Evolutionary conservation across 352 stramenopile genomes (phyloP).

Genomic region (Sclerospora graminicola): DNA sequence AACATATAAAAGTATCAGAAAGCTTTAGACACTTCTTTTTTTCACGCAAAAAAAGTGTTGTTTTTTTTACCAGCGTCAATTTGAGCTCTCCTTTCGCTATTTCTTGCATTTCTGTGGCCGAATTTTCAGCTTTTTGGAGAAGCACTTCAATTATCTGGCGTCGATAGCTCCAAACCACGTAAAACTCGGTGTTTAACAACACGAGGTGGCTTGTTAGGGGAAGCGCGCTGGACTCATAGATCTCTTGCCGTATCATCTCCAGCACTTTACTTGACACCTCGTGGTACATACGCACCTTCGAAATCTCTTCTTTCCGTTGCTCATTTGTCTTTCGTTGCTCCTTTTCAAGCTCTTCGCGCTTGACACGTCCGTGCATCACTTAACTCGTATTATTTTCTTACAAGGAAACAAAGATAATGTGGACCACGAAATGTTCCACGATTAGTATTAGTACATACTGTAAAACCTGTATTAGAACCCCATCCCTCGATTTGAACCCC

Average conservation of each 20-base stretch:
- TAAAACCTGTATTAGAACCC: no score
- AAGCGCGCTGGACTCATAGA: conserved; percentile 45
- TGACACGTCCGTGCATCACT: conserved; percentile 74
- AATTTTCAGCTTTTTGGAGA: conserved; percentile 15
- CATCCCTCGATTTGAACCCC: no score
- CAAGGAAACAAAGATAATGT: no score
- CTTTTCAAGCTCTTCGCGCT: conserved; percentile 66
- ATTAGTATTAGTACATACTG: no score
- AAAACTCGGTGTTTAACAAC: conserved; percentile 94
- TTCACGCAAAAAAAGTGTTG: neutral
- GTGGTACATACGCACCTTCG: conserved; percentile 65
- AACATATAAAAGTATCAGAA: conserved; percentile 3
- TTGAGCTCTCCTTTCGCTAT: conserved; percentile 82
- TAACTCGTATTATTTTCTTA: no score
- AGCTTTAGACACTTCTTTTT: neutral
- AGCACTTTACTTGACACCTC: conserved; percentile 67
- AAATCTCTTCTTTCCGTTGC: conserved; percentile 49
- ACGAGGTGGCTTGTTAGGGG: conserved; percentile 89
- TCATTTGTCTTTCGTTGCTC: conserved; percentile 53
- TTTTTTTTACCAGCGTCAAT: conserved; percentile 43
- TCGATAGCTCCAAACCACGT: conserved; percentile 95
- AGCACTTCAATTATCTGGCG: conserved; percentile 82
- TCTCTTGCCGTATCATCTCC: conserved; percentile 39
- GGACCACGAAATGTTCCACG: no score
- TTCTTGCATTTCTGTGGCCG: conserved; percentile 23